These are phyloP conservation scores for Ophiostoma ips DNA, from an alignment of 2,329 filamentous ascomycete genomes.

Conservation along the genomic window DNA sequence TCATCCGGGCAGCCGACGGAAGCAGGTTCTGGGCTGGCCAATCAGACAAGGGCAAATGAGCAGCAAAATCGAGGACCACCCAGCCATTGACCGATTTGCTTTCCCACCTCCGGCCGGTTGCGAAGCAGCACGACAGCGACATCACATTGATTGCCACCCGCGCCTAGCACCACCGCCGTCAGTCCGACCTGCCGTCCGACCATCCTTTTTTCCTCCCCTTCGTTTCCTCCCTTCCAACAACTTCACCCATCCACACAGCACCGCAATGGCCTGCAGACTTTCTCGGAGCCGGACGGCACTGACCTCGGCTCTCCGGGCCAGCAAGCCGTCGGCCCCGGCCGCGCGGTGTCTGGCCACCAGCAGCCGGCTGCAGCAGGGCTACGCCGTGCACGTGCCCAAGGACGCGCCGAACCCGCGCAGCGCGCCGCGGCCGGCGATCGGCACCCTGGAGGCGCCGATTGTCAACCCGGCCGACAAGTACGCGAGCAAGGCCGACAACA, in stretches of 20 bases:
- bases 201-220: neutral
- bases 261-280: constrained; percentile 45
- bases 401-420: constrained; percentile 54
- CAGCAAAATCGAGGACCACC: constrained; percentile 7
- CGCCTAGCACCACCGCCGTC: no score
- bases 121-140: constrained; percentile 3
- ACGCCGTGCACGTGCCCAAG: constrained; percentile 43
- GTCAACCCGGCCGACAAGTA: constrained; percentile 93
- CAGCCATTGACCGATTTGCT: neutral
- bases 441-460: constrained; percentile 60
- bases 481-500: constrained; percentile 67
- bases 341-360: constrained; percentile 37
- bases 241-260: constrained; percentile 4
- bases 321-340: constrained; percentile 29
- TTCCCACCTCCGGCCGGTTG: constrained; percentile 5
- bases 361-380: constrained; percentile 24
- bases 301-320: constrained; percentile 41
- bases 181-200: neutral
- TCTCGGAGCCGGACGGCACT: constrained; percentile 39
- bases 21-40: constrained; percentile 7
- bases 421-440: constrained; percentile 42
- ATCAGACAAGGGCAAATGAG: constrained; percentile 12
- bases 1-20: constrained; percentile 1
- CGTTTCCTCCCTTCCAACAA: constrained; percentile 24
- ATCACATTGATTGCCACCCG: neutral